A percentile compares a stretch with the other conserved stretches of the same genome.
These are phyloP conservation scores for Hydrangea macrophylla DNA, from an alignment of 148 eudicot genomes.

Conservation along the genomic window DNA sequence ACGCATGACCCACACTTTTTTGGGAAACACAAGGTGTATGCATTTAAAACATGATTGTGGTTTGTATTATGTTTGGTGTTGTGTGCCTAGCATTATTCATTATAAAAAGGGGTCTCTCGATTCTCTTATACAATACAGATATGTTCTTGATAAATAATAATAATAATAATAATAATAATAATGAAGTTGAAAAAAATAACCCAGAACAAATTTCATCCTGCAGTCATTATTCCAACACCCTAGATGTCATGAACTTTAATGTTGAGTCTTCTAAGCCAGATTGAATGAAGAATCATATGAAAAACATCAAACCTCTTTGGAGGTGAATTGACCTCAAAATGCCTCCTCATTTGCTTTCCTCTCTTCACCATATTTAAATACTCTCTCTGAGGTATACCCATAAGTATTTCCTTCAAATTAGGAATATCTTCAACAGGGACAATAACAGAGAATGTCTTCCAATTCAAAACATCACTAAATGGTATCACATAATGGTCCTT, in stretches of 20 bases:
- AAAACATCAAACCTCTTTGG: conserved; percentile 12
- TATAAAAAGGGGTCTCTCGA: too few species aligned
- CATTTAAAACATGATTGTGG: too few species aligned
- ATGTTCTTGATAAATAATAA: too few species aligned
- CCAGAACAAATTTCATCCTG: not conserved
- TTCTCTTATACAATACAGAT: too few species aligned
- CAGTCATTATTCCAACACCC: conserved; percentile 3
- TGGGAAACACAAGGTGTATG: too few species aligned
- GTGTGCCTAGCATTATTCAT: too few species aligned
- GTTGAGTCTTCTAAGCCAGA: conserved; percentile 14
- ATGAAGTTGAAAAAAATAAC: too few species aligned
- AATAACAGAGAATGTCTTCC: conserved; percentile 8
- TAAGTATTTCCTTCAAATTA: conserved; percentile 4
- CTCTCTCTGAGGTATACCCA: not conserved
- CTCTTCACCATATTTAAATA: conserved; percentile 12
- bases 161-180: too few species aligned
- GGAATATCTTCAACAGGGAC: conserved; percentile 7
- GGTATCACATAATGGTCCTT: conserved; percentile 16
- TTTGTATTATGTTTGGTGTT: too few species aligned
- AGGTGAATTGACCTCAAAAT: conserved; percentile 12
- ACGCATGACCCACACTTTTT: too few species aligned
- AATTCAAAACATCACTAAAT: conserved; percentile 16
- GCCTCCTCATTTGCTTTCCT: conserved; percentile 1
- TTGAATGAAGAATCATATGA: conserved; percentile 13
- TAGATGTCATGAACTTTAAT: not conserved